Percentiles rank a stretch among this genome's conserved stretches.
Evolutionary conservation across 2,329 filamentous ascomycete genomes (phyloP).

Genomic region (Colletotrichum horii): DNA sequence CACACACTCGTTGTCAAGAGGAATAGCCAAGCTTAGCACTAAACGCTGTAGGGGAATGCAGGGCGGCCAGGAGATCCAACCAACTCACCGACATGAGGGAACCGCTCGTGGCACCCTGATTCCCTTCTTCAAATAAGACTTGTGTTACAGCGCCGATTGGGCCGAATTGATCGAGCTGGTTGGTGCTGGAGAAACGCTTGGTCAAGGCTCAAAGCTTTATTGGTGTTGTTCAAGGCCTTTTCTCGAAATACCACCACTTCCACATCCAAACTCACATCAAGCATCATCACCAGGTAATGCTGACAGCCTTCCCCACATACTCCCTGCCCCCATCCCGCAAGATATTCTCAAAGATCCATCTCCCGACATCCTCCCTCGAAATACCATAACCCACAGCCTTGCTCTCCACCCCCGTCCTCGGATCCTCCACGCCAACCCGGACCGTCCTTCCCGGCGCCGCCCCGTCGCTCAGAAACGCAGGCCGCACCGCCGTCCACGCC

Average conservation of each 20-base stretch:
- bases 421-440: slow-evolving; percentile 45
- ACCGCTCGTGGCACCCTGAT: background rate
- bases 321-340: slow-evolving; percentile 27
- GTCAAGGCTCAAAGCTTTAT: background rate
- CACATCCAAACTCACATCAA: background rate
- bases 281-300: slow-evolving; percentile 36
- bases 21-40: background rate
- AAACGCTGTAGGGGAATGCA: background rate
- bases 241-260: background rate
- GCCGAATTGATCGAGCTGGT: background rate
- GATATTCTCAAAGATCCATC: slow-evolving; percentile 49
- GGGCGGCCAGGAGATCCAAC: background rate
- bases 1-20: background rate
- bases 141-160: background rate
- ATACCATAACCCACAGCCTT: slow-evolving; percentile 52
- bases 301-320: slow-evolving; percentile 40
- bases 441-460: slow-evolving; percentile 28
- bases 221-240: background rate
- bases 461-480: slow-evolving; percentile 39
- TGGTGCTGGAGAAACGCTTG: background rate
- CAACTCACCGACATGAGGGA: background rate
- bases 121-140: background rate
- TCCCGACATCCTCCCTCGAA: slow-evolving; percentile 50
- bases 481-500: slow-evolving; percentile 41
- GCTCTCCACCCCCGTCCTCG: slow-evolving; percentile 32